phyloP scores from a whole-genome alignment of 1,139 yeast species.

The Casaregolazyma suthepensis region DNA sequence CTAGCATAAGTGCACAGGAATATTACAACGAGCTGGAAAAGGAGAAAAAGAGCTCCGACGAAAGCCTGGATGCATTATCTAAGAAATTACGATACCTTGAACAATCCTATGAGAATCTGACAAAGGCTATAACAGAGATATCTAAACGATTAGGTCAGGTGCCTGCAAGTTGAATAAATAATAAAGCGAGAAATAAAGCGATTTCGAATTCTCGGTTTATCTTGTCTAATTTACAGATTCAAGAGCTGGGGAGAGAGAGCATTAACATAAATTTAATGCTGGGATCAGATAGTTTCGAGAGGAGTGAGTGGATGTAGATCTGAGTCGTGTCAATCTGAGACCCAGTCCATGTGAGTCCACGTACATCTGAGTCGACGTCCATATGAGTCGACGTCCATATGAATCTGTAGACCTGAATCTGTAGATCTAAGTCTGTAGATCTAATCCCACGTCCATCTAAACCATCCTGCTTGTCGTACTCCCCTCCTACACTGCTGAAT shows the following conservation, averaged over 20 bases:
- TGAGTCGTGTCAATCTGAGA: no score
- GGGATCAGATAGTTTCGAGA: no score
- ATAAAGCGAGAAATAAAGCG: neutral
- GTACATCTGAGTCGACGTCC: no score
- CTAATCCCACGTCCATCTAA: no score
- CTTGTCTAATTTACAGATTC: neutral
- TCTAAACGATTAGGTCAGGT: constrained; percentile 1
- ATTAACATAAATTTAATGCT: no score
- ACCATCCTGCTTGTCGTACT: neutral
- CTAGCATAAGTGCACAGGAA: constrained; percentile 35
- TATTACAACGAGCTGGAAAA: constrained; percentile 46
- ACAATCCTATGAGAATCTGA: constrained; percentile 70
- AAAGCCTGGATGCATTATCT: constrained; percentile 52
- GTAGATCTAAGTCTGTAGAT: no score
- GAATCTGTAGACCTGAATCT: no score
- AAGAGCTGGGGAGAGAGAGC: no score
- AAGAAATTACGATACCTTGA: constrained; percentile 70
- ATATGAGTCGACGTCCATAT: no score
- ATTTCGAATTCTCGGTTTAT: neutral
- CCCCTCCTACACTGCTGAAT: constrained; percentile 65
- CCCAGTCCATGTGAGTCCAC: no score
- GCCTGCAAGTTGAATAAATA: constrained; percentile 2
- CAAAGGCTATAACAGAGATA: constrained; percentile 51
- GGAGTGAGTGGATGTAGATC: no score
- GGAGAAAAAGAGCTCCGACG: constrained; percentile 52